These are phyloP conservation scores for Tirmania nivea DNA, from an alignment of 495 filamentous ascomycete genomes.

Conservation along the genomic window DNA sequence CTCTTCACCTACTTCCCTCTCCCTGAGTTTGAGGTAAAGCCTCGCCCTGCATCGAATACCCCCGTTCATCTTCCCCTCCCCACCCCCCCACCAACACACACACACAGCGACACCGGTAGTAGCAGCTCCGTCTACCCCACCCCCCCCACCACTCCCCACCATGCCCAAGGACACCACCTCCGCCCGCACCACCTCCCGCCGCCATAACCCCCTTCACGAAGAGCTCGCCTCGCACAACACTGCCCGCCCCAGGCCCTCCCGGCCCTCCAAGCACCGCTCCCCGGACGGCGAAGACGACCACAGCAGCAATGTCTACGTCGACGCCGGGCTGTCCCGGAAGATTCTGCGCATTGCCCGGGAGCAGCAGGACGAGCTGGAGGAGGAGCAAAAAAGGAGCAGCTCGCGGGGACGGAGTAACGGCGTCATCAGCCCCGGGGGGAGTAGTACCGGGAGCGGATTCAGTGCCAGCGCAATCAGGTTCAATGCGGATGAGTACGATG, in stretches of 20 bases:
- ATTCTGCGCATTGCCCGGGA: constrained; percentile 63
- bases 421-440: constrained; percentile 44
- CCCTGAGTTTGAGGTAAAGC: too few relatives aligned
- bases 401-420: constrained; percentile 30
- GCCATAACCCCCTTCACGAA: constrained; percentile 19
- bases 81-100: too few relatives aligned
- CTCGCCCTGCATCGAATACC: too few relatives aligned
- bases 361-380: constrained; percentile 38
- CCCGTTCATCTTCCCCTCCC: too few relatives aligned
- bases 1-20: too few relatives aligned
- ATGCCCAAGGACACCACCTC: constrained; percentile 14
- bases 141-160: not conserved
- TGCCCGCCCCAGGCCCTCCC: constrained; percentile 11
- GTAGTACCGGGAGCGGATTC: constrained; percentile 15
- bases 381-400: constrained; percentile 32
- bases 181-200: constrained; percentile 8
- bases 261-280: constrained; percentile 11
- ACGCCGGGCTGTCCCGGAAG: constrained; percentile 65
- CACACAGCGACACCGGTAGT: too few relatives aligned
- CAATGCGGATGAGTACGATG: constrained; percentile 34
- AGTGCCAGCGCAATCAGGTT: not conserved
- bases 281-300: constrained; percentile 6
- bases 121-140: too few relatives aligned
- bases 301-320: constrained; percentile 25
- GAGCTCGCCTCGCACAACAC: constrained; percentile 12